A percentile compares a stretch with the other conserved stretches of the same genome.
These are phyloP conservation scores for Botrytis fragariae DNA, from an alignment of 2,329 filamentous ascomycete species.

Conservation along the genomic window DNA sequence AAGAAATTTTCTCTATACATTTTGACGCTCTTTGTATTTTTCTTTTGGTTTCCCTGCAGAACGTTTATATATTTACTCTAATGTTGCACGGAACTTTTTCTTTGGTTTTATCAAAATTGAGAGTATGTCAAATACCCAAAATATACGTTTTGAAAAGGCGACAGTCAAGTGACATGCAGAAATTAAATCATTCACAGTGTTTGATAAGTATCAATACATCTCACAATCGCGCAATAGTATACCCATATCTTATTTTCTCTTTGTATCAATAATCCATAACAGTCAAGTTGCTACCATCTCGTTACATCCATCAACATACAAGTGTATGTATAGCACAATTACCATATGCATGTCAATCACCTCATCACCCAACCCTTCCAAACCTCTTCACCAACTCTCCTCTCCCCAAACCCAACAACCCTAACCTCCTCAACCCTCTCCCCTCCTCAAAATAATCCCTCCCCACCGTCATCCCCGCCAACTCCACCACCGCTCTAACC, in stretches of 20 bases:
- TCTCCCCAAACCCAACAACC: conserved; percentile 17
- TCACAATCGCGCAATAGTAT: not conserved
- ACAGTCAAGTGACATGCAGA: not conserved
- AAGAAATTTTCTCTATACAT: not conserved
- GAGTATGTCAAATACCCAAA: not conserved
- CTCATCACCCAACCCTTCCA: not conserved
- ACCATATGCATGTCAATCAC: not conserved
- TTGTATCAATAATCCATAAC: not conserved
- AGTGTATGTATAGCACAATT: not conserved
- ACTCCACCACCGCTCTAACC: conserved; percentile 9
- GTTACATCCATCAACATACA: not conserved
- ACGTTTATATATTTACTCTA: too few species aligned
- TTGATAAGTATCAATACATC: not conserved
- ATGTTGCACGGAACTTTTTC: not conserved
- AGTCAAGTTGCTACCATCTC: not conserved
- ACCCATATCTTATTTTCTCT: not conserved
- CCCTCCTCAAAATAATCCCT: conserved; percentile 20
- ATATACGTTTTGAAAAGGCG: not conserved
- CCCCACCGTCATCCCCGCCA: conserved; percentile 21
- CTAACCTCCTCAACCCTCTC: conserved; percentile 19
- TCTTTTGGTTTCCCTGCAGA: not conserved
- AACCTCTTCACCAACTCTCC: conserved; percentile 18
- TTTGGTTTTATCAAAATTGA: not conserved
- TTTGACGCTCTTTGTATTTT: not conserved
- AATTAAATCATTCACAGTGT: not conserved